phyloP scores from a whole-genome alignment of 164 flowering plant species.

The Umbilicus rupestris region DNA sequence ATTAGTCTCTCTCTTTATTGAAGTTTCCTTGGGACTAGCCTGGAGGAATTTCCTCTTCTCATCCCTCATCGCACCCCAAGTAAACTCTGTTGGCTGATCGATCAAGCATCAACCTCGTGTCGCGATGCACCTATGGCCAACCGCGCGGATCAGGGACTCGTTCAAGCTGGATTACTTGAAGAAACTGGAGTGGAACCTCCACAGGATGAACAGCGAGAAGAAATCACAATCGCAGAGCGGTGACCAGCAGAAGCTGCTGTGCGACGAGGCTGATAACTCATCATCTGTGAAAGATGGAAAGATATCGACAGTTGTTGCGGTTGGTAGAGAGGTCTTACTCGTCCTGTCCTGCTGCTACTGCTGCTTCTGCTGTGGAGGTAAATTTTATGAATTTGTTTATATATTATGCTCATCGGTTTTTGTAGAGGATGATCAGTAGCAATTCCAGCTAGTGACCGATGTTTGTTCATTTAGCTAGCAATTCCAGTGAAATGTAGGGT shows the following conservation, averaged over 20 bases:
- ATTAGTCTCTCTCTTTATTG: background rate
- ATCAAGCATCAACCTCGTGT: background rate
- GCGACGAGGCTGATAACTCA: background rate
- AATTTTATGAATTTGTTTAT: background rate
- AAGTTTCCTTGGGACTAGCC: too few relatives aligned
- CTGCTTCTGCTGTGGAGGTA: constrained; percentile 76
- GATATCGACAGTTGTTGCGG: background rate
- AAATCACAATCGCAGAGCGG: constrained; percentile 14
- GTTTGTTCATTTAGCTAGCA: too few relatives aligned
- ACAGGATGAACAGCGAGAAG: constrained; percentile 39
- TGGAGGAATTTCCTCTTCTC: too few relatives aligned
- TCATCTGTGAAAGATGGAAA: constrained; percentile 9
- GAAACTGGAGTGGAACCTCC: constrained; percentile 45
- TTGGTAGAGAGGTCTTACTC: constrained; percentile 30
- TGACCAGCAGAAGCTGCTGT: constrained; percentile 9
- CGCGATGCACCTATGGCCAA: constrained; percentile 73
- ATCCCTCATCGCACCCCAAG: background rate
- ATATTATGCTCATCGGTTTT: background rate
- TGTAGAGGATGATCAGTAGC: too few relatives aligned
- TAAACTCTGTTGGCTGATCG: background rate
- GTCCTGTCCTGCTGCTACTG: constrained; percentile 48
- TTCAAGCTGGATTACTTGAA: constrained; percentile 44
- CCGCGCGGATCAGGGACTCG: constrained; percentile 44
- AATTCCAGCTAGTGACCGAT: too few relatives aligned
- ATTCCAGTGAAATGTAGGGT: too few relatives aligned